phyloP scores from a whole-genome alignment of 164 flowering plant genomes.

The Stephania yunnanensis region DNA sequence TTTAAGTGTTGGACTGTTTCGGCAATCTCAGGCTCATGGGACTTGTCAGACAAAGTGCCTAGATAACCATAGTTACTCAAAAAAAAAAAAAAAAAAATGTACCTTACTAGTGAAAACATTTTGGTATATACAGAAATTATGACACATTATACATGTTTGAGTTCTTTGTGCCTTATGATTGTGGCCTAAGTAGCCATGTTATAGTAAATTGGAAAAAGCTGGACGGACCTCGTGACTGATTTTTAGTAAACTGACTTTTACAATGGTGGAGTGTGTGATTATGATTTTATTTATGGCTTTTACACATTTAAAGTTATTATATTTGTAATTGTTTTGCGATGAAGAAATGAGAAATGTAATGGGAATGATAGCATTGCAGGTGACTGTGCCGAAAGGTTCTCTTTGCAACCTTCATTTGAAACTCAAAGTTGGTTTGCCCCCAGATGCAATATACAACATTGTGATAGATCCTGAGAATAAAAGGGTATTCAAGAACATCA shows the following conservation, averaged over 20 bases:
- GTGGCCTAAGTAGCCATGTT: neutral
- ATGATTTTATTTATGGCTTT: neutral
- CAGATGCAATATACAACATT: conserved; percentile 87
- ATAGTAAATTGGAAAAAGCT: neutral
- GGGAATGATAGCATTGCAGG: conserved; percentile 45
- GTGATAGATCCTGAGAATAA: conserved; percentile 86
- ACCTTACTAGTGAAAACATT: no score
- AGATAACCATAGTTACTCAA: no score
- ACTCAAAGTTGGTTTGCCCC: conserved; percentile 85
- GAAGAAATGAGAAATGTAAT: conserved; percentile 7
- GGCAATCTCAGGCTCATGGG: no score
- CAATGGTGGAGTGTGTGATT: neutral
- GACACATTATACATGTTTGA: no score
- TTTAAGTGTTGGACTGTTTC: no score
- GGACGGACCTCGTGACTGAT: neutral
- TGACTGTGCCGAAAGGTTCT: conserved; percentile 86
- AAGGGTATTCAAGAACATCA: conserved; percentile 91
- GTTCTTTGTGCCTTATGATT: no score
- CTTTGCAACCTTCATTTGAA: conserved; percentile 71
- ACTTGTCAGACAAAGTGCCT: no score
- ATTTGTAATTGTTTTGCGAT: neutral
- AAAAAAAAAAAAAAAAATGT: no score
- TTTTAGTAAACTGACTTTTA: neutral
- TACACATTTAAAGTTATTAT: neutral
- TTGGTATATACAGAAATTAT: no score